A percentile compares a stretch with the other conserved stretches of the same genome.
Evolutionary conservation across 2,329 filamentous ascomycete genomes (phyloP).

Genomic region (Claviceps sp.): DNA sequence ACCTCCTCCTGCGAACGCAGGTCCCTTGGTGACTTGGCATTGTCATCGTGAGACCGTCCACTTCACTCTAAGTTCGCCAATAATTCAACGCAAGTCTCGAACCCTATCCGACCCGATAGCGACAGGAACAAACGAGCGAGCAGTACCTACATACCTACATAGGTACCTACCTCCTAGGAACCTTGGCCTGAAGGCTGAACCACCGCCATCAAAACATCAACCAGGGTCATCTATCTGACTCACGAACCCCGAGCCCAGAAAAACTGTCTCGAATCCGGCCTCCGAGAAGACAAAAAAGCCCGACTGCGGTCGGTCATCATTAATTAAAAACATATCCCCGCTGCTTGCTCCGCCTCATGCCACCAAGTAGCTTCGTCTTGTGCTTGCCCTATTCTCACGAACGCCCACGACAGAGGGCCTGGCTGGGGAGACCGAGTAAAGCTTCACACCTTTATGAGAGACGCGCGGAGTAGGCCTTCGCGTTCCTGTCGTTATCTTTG

Average conservation of each 20-base stretch:
- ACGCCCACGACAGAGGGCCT: not conserved
- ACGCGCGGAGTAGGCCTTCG: not conserved
- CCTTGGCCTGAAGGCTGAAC: not conserved
- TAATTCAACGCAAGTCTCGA: no score
- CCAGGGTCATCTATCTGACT: not conserved
- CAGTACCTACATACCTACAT: no score
- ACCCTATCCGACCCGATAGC: not conserved
- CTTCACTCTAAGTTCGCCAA: no score
- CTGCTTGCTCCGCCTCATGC: not conserved
- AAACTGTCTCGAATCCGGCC: not conserved
- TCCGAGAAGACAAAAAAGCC: not conserved
- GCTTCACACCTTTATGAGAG: not conserved
- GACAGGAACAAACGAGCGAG: no score
- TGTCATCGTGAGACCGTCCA: not conserved
- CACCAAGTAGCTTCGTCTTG: not conserved
- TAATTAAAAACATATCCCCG: not conserved
- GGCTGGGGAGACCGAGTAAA: not conserved
- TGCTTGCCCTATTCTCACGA: not conserved
- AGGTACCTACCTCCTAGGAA: not conserved
- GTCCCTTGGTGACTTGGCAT: not conserved
- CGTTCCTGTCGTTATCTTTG: not conserved
- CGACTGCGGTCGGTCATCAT: not conserved
- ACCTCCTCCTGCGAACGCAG: not conserved
- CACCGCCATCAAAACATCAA: not conserved
- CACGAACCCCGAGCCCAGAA: not conserved